A percentile compares a stretch with the other conserved stretches of the same genome.
Conservation (phyloP, 495 filamentous ascomycete genomes). For the Penicillium coffeae region DNA sequence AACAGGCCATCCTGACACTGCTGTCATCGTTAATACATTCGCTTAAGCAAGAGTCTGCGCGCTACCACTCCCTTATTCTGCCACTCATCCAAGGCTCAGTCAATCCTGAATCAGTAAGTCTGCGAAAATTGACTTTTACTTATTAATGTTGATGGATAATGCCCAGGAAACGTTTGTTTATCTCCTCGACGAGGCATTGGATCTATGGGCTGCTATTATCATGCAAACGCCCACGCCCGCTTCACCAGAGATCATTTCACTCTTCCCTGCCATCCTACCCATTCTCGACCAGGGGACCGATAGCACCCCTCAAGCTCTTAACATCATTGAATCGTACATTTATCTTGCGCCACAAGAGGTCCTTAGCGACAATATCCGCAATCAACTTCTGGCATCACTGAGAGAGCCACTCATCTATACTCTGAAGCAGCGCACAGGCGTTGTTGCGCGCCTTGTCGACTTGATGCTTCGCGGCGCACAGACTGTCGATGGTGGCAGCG, state of each 20-base stretch:
- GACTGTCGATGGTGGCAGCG: constrained; percentile 63
- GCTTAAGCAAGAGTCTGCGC: constrained; percentile 67
- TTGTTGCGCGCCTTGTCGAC: constrained; percentile 65
- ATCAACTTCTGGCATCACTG: constrained; percentile 54
- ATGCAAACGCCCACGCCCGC: constrained; percentile 64
- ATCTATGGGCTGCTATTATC: constrained; percentile 79
- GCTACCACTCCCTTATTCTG: constrained; percentile 69
- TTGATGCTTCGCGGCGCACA: constrained; percentile 66
- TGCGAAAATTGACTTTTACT: not conserved
- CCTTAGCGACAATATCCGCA: constrained; percentile 60
- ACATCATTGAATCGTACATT: constrained; percentile 76
- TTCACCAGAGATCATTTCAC: constrained; percentile 59
- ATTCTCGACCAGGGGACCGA: constrained; percentile 69
- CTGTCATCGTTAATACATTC: constrained; percentile 73
- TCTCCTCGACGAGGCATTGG: constrained; percentile 86
- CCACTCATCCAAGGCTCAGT: constrained; percentile 76
- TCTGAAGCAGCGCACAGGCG: constrained; percentile 61
- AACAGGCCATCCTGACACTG: constrained; percentile 84
- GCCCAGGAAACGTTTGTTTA: constrained; percentile 76
- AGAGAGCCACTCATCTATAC: constrained; percentile 48
- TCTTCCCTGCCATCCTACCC: constrained; percentile 64
- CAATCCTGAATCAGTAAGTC: constrained; percentile 66
- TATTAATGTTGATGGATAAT: too few relatives aligned
- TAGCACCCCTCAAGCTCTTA: constrained; percentile 62
- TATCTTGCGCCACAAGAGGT: constrained; percentile 72